Evolutionary conservation across 345 rosid species (phyloP), one percentile per base, ranked within the genome.

Genomic region (Lepidium africanum): DNA sequence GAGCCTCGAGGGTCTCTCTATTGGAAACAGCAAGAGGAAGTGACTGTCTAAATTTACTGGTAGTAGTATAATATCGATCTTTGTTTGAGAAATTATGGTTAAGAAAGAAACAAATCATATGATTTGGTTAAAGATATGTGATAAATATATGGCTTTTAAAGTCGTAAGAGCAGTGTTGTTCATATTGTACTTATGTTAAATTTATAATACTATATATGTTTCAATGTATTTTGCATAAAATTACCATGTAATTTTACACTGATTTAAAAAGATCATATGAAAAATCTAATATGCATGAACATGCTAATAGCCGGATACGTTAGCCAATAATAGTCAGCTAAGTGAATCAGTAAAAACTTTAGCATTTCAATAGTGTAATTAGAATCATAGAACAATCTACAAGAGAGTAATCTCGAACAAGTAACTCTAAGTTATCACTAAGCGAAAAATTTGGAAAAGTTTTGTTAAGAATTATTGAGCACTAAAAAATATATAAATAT

Each of bases 1-100:
- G 67, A 89, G 92, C 81, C 85, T 94, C 6, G 99, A 94, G 77
- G 78, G 87, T 60, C 83, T 94, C 16, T 74, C 92, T 10, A 75
- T 91, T 46, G 85, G 90, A 21, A 86, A 79, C 56, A 41, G 42
- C 4, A 67, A 74, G 49, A 74, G 77, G 63, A 67, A 74, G 50
- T 74, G 50, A 73, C 47, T 43, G 15, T 23, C 51, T 36, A 15
- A 50, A 14, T 58, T 40, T 11, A 38, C 36, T n/a, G 10, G 7
- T 42, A 33, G 43, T 11, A 19, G 37, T 5, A 68, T 38, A 16
- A 30, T 40, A 40, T 60, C 51, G 1, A 30, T 60, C 66, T 69
- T 49, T 46, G 49, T 69, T 58, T 47, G 33, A 59, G 30, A 50
- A 66, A 7, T 14, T 53, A 1, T 42, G 36, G 46, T 32, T 35